phyloP scores from a whole-genome alignment of 345 rosid genomes.

The Mercurialis annua region DNA sequence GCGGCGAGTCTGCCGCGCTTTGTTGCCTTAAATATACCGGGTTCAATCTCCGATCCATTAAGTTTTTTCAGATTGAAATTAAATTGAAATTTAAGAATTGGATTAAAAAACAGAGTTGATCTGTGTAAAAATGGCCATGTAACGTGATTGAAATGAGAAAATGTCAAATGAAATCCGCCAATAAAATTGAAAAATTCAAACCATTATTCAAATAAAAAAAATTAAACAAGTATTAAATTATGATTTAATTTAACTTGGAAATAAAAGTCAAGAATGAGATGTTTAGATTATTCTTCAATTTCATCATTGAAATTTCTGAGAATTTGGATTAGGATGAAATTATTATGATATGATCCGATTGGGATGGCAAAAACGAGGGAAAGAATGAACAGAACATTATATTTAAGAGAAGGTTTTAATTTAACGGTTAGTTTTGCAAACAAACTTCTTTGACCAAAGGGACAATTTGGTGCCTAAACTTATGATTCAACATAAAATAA shows the following conservation, averaged over 20 bases:
- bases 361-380: constrained; percentile 35
- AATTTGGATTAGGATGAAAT: not conserved
- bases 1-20: constrained; percentile 37
- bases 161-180: not conserved
- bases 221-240: not conserved
- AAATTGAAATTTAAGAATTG: no score
- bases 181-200: not conserved
- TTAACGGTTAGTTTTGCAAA: constrained; percentile 42
- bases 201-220: not conserved
- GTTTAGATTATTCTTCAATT: not conserved
- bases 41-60: constrained; percentile 55
- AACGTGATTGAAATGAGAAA: not conserved
- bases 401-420: constrained; percentile 15
- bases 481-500: no score
- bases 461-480: no score
- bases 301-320: no score
- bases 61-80: not conserved
- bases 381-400: constrained; percentile 9
- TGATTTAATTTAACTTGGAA: not conserved
- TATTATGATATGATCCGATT: constrained; percentile 44
- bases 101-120: not conserved
- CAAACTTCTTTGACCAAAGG: no score
- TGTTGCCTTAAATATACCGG: constrained; percentile 41
- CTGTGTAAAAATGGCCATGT: not conserved
- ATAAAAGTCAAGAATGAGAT: not conserved